Evolutionary conservation across 2,329 filamentous ascomycete species (phyloP).

Genomic region (Tolypocladium tundrense): DNA sequence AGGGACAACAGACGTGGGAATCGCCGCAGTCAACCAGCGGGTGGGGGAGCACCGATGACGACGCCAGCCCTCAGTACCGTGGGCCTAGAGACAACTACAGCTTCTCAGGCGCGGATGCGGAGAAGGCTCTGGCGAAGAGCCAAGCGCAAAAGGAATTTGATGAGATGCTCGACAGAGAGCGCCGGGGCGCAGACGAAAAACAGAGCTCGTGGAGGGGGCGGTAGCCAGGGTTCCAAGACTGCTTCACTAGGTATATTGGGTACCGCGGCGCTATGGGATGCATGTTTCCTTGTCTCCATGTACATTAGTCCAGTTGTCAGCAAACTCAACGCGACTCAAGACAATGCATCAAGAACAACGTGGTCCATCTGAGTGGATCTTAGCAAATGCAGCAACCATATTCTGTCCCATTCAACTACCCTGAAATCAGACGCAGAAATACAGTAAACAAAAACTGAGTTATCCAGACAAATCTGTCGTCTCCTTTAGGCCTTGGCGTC

Average conservation of each 20-base stretch:
- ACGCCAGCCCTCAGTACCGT: constrained; percentile 10
- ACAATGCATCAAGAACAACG: background rate
- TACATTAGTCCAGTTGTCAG: background rate
- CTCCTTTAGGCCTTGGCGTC: constrained; percentile 17
- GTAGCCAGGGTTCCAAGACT: constrained; percentile 1
- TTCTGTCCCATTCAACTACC: background rate
- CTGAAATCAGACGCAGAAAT: background rate
- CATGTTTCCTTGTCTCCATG: background rate
- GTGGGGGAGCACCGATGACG: constrained; percentile 12
- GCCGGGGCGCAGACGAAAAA: constrained; percentile 19
- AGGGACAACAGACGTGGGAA: constrained; percentile 9
- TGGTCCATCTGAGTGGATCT: background rate
- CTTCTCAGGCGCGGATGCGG: constrained; percentile 25
- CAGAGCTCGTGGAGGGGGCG: constrained; percentile 13
- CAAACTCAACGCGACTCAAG: background rate
- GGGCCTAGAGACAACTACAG: constrained; percentile 18
- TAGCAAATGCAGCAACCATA: background rate
- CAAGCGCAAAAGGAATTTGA: constrained; percentile 43
- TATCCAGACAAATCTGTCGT: background rate
- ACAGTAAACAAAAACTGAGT: background rate
- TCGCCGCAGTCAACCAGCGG: constrained; percentile 5
- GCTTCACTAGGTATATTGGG: no score
- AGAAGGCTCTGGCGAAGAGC: constrained; percentile 26
- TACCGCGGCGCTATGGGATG: background rate
- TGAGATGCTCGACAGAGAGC: constrained; percentile 34